Evolutionary conservation across 371 early-diverging fungal genomes (phyloP).

Genomic region (Capillidium rhysosporum): DNA sequence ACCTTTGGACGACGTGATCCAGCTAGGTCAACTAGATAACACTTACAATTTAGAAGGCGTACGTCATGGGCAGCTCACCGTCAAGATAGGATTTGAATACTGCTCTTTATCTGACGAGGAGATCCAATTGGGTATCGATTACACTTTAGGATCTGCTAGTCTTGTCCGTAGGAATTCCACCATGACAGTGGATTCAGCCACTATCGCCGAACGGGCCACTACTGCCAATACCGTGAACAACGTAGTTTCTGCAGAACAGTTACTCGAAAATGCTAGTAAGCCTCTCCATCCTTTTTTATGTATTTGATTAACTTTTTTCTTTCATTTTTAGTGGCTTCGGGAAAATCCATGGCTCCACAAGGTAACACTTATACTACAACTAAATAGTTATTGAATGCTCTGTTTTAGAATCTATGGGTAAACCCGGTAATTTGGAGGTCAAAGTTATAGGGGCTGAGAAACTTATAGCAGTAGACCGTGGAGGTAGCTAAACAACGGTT

Average conservation of each 20-base stretch:
- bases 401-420: not conserved
- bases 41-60: not conserved
- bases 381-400: not conserved
- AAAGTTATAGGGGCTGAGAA: slow-evolving; percentile 28
- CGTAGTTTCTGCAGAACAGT: not conserved
- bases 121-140: not conserved
- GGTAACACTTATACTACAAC: too few species aligned
- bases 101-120: not conserved
- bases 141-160: not conserved
- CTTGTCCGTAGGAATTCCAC: not conserved
- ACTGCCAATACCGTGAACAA: not conserved
- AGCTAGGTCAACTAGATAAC: not conserved
- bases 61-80: not conserved
- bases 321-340: too few species aligned
- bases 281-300: too few species aligned
- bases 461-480: slow-evolving; percentile 26
- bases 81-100: not conserved
- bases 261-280: not conserved
- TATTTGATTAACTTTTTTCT: too few species aligned
- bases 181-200: not conserved
- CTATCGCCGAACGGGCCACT: not conserved
- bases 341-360: too few species aligned
- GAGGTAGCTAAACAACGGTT: slow-evolving; percentile 12
- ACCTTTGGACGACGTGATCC: not conserved
- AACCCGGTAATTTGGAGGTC: slow-evolving; percentile 17